Evolutionary conservation across 257 asterid species (phyloP).

Genomic region (Solanum clarkiae): DNA sequence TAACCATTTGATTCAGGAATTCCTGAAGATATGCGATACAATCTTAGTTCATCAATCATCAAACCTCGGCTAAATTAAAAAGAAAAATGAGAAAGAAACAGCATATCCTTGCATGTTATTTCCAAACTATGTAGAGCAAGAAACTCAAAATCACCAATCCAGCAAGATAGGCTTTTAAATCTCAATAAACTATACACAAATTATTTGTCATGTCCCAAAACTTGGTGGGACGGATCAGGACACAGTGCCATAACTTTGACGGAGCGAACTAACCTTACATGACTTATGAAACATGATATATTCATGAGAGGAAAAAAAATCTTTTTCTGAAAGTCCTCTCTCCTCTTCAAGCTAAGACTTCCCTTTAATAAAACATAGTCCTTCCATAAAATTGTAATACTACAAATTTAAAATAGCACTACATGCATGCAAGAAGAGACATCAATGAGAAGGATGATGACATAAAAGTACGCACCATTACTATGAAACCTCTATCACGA

Average conservation of each 20-base stretch:
- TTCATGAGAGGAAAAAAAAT: background rate
- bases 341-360: background rate
- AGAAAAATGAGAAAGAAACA: background rate
- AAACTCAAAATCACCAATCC: background rate
- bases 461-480: background rate
- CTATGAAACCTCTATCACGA: background rate
- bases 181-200: background rate
- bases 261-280: background rate
- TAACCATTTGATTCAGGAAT: constrained; percentile 46
- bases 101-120: background rate
- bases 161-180: background rate
- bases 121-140: background rate
- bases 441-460: background rate
- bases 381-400: background rate
- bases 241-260: background rate
- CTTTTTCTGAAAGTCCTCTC: too few relatives aligned
- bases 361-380: background rate
- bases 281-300: background rate
- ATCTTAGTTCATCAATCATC: constrained; percentile 1
- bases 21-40: constrained; percentile 10
- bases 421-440: background rate
- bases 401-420: background rate
- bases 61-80: background rate
- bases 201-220: background rate
- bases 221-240: background rate